These are phyloP conservation scores for Capronia americana DNA, from an alignment of 2,329 filamentous ascomycete species.

Conservation along the genomic window DNA sequence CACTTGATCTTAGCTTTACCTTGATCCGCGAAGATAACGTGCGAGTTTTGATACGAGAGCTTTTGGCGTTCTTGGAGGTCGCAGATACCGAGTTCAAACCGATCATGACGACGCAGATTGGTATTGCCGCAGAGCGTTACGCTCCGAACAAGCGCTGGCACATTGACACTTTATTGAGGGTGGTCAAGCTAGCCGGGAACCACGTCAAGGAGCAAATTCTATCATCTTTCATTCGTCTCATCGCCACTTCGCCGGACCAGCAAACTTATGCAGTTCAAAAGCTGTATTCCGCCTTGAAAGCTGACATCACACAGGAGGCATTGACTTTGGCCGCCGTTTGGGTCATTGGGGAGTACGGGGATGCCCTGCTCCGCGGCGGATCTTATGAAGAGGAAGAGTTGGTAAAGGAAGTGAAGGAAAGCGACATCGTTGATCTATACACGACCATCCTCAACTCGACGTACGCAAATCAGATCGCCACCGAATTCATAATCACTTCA, in stretches of 20 bases:
- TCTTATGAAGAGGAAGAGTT: conserved; percentile 94
- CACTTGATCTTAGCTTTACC: conserved; percentile 97
- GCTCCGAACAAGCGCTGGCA: conserved; percentile 98
- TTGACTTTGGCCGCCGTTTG: conserved; percentile 91
- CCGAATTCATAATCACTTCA: conserved; percentile 94
- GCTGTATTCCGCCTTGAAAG: conserved; percentile 85
- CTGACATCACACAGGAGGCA: conserved; percentile 97
- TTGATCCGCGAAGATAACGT: conserved; percentile 97
- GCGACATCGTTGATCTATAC: conserved; percentile 92
- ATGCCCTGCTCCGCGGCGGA: conserved; percentile 84
- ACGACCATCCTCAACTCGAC: conserved; percentile 90
- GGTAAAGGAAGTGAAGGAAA: conserved; percentile 80
- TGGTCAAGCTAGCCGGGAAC: conserved; percentile 90
- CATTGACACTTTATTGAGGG: conserved; percentile 94
- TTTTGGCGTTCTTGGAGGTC: conserved; percentile 93
- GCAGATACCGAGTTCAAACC: conserved; percentile 99
- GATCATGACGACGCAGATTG: conserved; percentile 97
- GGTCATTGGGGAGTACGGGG: conserved; percentile 97
- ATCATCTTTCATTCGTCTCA: conserved; percentile 93
- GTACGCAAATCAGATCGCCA: conserved; percentile 87
- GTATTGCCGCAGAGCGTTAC: conserved; percentile 93
- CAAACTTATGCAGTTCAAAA: conserved; percentile 98
- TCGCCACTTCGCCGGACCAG: conserved; percentile 90
- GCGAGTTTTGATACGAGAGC: conserved; percentile 86
- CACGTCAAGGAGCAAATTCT: conserved; percentile 98